A percentile compares a stretch with the other conserved stretches of the same genome.
phyloP scores from a whole-genome alignment of 78 protist species.

The Chrysochromulina parva region DNA sequence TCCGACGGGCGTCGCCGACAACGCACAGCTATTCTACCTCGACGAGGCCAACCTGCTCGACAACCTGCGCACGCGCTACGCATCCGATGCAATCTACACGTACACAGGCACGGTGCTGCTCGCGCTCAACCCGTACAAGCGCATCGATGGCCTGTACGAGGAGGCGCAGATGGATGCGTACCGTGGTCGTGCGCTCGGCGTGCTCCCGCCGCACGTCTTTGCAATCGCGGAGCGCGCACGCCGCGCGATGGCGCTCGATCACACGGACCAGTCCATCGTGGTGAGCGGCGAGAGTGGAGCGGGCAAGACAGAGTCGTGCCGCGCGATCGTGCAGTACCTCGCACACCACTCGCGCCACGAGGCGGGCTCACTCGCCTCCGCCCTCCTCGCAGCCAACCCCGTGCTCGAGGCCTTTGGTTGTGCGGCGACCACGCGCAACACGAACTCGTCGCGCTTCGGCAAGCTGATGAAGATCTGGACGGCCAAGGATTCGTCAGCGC shows the following conservation, averaged over 20 bases:
- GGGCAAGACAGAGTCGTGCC: constrained; percentile 86
- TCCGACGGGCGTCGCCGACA: neutral
- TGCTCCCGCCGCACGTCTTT: constrained; percentile 19
- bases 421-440: constrained; percentile 77
- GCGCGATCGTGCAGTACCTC: constrained; percentile 43
- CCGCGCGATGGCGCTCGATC: neutral
- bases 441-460: constrained; percentile 84
- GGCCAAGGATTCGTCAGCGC: neutral
- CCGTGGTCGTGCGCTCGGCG: neutral
- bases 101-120: constrained; percentile 32
- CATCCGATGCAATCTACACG: neutral
- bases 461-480: constrained; percentile 50
- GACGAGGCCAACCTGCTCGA: neutral
- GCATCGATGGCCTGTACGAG: neutral
- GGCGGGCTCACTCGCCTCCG: neutral
- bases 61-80: neutral
- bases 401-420: constrained; percentile 71
- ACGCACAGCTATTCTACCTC: neutral
- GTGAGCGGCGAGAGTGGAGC: constrained; percentile 77
- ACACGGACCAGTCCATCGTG: neutral
- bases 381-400: constrained; percentile 54
- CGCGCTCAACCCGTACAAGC: constrained; percentile 46
- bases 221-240: constrained; percentile 28
- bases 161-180: neutral
- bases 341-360: constrained; percentile 11